phyloP scores from a whole-genome alignment of 2,329 filamentous ascomycete species.

The Beauveria sp. region DNA sequence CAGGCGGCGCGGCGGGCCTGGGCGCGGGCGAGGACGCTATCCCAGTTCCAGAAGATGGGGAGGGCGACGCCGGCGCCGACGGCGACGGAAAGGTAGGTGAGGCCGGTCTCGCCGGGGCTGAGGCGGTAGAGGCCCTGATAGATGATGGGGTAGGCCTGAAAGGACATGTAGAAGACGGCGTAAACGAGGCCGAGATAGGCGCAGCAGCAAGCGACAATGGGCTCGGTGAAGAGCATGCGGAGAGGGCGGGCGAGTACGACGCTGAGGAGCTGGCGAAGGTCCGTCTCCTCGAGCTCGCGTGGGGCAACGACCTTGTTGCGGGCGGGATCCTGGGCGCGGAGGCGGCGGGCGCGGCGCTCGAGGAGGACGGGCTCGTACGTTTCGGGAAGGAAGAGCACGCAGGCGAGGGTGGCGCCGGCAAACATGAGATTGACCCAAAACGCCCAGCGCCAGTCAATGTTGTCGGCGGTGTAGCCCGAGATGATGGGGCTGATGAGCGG shows the following conservation, averaged over 20 bases:
- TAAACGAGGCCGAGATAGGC: slow-evolving; percentile 66
- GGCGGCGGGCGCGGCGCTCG: slow-evolving; percentile 44
- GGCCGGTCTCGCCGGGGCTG: slow-evolving; percentile 54
- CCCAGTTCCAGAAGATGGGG: slow-evolving; percentile 58
- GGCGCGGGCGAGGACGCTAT: slow-evolving; percentile 48
- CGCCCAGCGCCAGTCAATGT: slow-evolving; percentile 60
- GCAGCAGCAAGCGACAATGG: slow-evolving; percentile 64
- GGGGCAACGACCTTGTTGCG: slow-evolving; percentile 46
- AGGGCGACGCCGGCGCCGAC: slow-evolving; percentile 53
- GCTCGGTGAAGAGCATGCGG: slow-evolving; percentile 64
- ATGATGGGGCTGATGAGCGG: slow-evolving; percentile 60
- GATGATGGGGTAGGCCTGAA: slow-evolving; percentile 67
- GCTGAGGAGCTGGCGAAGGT: slow-evolving; percentile 51
- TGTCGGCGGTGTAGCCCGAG: slow-evolving; percentile 51
- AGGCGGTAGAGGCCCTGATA: slow-evolving; percentile 58
- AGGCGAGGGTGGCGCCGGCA: slow-evolving; percentile 52
- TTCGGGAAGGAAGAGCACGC: slow-evolving; percentile 57
- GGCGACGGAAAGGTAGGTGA: slow-evolving; percentile 63
- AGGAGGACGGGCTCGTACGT: slow-evolving; percentile 54
- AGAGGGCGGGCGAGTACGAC: slow-evolving; percentile 66
- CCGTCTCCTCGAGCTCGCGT: slow-evolving; percentile 54
- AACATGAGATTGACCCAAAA: slow-evolving; percentile 66
- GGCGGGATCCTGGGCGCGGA: slow-evolving; percentile 49
- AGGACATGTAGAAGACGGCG: slow-evolving; percentile 61
- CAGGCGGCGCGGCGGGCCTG: slow-evolving; percentile 44